Conservation (phyloP, 2,329 filamentous ascomycete genomes). For the Gyromitra esculenta region DNA sequence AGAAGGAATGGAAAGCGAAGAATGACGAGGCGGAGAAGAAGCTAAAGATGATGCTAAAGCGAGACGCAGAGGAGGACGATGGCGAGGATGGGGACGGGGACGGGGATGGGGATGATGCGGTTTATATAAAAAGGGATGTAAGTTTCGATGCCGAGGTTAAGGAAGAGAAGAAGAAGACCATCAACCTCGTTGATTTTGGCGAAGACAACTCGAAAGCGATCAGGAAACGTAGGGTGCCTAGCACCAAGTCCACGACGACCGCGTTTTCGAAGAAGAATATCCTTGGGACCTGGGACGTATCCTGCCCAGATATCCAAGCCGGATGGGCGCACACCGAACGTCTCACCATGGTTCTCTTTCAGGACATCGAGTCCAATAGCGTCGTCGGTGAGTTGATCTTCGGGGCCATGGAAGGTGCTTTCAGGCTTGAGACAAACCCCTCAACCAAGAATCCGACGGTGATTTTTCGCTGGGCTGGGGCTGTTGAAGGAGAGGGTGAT, state of each 20-base stretch:
- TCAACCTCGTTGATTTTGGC: neutral
- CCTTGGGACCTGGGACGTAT: constrained; percentile 49
- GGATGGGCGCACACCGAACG: constrained; percentile 24
- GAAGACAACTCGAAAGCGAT: neutral
- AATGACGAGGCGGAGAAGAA: constrained; percentile 26
- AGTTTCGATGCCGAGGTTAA: constrained; percentile 13
- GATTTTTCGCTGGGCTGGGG: constrained; percentile 38
- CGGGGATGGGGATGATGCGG: constrained; percentile 7
- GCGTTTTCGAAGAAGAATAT: constrained; percentile 50
- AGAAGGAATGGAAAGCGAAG: constrained; percentile 48
- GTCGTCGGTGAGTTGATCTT: constrained; percentile 43
- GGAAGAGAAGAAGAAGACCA: constrained; percentile 19
- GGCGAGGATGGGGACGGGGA: constrained; percentile 26
- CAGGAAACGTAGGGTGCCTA: constrained; percentile 2
- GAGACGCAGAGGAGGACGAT: constrained; percentile 35
- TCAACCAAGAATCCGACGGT: constrained; percentile 45
- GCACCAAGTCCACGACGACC: constrained; percentile 21
- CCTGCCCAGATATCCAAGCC: constrained; percentile 43
- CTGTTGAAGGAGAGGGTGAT: constrained; percentile 17
- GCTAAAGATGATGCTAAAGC: constrained; percentile 15
- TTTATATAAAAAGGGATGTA: constrained; percentile 21
- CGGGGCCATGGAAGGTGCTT: constrained; percentile 40
- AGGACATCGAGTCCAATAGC: constrained; percentile 39
- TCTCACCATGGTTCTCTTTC: constrained; percentile 43
- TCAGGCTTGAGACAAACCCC: constrained; percentile 38